phyloP scores from a whole-genome alignment of 2,329 filamentous ascomycete species.

The Didymella sp. region DNA sequence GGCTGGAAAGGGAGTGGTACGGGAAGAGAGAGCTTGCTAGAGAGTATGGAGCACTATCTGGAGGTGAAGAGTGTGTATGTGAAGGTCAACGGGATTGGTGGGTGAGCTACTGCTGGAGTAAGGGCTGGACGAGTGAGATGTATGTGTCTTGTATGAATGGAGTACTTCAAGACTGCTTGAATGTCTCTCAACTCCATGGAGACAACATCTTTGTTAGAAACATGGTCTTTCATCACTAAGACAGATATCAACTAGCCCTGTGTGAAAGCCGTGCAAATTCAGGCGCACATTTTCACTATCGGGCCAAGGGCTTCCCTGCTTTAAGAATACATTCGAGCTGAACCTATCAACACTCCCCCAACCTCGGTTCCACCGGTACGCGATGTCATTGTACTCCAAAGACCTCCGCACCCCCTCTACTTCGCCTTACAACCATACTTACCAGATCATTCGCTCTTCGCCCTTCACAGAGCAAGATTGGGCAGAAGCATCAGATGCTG shows the following conservation, averaged over 20 bases:
- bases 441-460: neutral
- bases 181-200: neutral
- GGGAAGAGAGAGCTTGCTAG: conserved; percentile 36
- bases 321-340: neutral
- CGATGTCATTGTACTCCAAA: neutral
- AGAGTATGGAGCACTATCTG: conserved; percentile 39
- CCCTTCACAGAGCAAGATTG: conserved; percentile 2
- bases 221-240: neutral
- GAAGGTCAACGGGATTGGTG: conserved; percentile 23
- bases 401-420: neutral
- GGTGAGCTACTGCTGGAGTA: neutral
- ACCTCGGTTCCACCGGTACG: neutral
- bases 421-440: neutral
- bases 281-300: neutral
- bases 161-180: neutral
- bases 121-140: neutral
- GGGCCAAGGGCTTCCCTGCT: neutral
- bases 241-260: neutral
- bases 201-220: neutral
- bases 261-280: neutral
- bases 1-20: conserved; percentile 39
- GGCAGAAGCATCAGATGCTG: neutral
- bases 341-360: neutral
- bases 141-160: too few relatives aligned
- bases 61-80: conserved; percentile 38